phyloP scores from a whole-genome alignment of 2,329 filamentous ascomycete species.

The Epichloe baconii region DNA sequence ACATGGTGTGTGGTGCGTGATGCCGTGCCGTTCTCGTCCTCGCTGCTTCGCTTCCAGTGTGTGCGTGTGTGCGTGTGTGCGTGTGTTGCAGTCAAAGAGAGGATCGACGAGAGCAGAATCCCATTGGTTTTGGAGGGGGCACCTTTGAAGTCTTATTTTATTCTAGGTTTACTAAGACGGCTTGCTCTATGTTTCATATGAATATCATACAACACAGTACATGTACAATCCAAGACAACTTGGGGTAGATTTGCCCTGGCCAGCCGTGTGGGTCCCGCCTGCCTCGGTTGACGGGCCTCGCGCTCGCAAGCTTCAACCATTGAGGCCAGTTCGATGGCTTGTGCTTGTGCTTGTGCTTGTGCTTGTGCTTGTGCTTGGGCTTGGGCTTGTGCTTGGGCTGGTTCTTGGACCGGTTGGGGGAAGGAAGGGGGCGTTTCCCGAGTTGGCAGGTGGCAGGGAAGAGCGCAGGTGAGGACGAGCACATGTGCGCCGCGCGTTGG shows the following conservation, averaged over 20 bases:
- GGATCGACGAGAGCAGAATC: too few relatives aligned
- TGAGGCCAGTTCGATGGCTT: background rate
- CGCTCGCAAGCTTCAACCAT: background rate
- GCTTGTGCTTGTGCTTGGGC: background rate
- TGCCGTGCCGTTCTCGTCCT: too few relatives aligned
- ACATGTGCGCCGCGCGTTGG: background rate
- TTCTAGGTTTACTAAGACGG: too few relatives aligned
- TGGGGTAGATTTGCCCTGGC: background rate
- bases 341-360: background rate
- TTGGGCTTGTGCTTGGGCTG: too few relatives aligned
- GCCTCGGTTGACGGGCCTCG: background rate
- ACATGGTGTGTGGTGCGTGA: slow-evolving; percentile 3
- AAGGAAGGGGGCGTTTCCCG: too few relatives aligned
- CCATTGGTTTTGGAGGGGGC: too few relatives aligned
- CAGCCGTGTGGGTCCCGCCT: background rate
- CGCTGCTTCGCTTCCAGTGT: background rate
- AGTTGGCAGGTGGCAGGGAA: background rate
- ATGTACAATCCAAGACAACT: background rate
- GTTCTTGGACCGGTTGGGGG: background rate
- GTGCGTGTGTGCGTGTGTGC: too few relatives aligned
- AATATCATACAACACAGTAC: background rate
- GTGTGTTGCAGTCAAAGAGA: too few relatives aligned
- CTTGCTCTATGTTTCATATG: background rate
- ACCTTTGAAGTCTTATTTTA: too few relatives aligned
- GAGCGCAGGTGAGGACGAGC: background rate